Evolutionary conservation across 1,284 basidiomycete genomes (phyloP), one percentile per base, ranked within the genome.

Genomic region (Papiliotrema laurentii): DNA sequence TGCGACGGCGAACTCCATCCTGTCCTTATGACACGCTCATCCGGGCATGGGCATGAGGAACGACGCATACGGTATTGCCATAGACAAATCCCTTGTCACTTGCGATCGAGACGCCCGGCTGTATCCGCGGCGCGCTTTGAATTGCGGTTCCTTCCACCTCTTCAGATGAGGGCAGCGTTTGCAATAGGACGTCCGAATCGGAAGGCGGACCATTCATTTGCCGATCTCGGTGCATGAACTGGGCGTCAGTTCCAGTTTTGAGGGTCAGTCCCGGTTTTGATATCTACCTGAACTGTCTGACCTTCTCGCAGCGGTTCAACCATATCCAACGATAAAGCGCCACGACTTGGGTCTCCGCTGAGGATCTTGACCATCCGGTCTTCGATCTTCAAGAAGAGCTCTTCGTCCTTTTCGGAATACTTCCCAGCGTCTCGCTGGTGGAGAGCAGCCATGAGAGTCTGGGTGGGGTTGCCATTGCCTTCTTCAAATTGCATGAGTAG

Each of bases 341-440:
- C 89, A 9, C 86, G 78, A 21, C 81, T 82, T 0, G 87, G 88
- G 67, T 89, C 88, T 1, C 89, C 89, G 0, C 86, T 84, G 14
- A 80, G 81, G 55, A 92, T 85, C 48, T 64, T 66, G 5, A 73
- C 65, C 25, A 53, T 50, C 4, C 48, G 47, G 3, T 40, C 34
- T 4, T 10, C 42, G 28, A 28, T 53, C 46, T 26, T 24, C 31
- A 91, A 73, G 55, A 81, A 86, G 58, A 86, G 87, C 16, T 81
- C 77, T 42, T 86, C 80, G 21, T 87, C 84, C 67, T 86, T 87
- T 16, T 43, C 38, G 49, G 56, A 62, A 75, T 78, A 27, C 68
- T 68, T 51, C 6, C 46, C 55, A 6, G 55, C 56, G 30, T 60
- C 63, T 14, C 60, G 59, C 51, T 50, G 67, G 58, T 63, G 77